Conservation (phyloP, 2,329 filamentous ascomycete species). For the Triangularia verruculosa region DNA sequence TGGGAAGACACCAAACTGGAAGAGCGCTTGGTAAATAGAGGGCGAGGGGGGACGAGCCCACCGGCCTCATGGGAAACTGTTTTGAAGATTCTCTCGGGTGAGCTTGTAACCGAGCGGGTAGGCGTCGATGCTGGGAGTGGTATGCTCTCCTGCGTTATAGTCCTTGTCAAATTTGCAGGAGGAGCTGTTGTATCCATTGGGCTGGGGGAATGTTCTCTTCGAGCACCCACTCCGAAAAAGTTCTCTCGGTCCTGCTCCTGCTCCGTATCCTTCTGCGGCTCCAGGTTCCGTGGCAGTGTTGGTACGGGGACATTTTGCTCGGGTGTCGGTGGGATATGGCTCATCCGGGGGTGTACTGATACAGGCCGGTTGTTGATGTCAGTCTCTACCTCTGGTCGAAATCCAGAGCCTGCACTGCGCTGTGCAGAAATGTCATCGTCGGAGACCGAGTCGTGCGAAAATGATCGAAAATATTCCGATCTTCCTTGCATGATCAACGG, state of each 20-base stretch:
- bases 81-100: constrained; percentile 44
- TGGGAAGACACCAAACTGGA: constrained; percentile 63
- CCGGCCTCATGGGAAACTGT: constrained; percentile 49
- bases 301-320: constrained; percentile 47
- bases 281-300: constrained; percentile 36
- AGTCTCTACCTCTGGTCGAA: constrained; percentile 58
- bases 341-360: constrained; percentile 74
- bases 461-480: constrained; percentile 76
- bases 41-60: constrained; percentile 49
- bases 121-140: constrained; percentile 36
- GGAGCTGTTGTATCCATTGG: constrained; percentile 42
- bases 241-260: constrained; percentile 40
- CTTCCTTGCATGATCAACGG: constrained; percentile 72
- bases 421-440: constrained; percentile 38
- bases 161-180: constrained; percentile 10
- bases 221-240: constrained; percentile 54
- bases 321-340: constrained; percentile 54
- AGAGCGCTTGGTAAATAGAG: constrained; percentile 49
- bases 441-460: constrained; percentile 61
- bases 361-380: constrained; percentile 57
- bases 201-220: constrained; percentile 57
- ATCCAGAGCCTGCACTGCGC: constrained; percentile 43
- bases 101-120: constrained; percentile 36
- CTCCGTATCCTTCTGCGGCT: constrained; percentile 41
- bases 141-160: constrained; percentile 17